phyloP scores from a whole-genome alignment of 2,329 filamentous ascomycete genomes.

The Domatiomyces catenatus region DNA sequence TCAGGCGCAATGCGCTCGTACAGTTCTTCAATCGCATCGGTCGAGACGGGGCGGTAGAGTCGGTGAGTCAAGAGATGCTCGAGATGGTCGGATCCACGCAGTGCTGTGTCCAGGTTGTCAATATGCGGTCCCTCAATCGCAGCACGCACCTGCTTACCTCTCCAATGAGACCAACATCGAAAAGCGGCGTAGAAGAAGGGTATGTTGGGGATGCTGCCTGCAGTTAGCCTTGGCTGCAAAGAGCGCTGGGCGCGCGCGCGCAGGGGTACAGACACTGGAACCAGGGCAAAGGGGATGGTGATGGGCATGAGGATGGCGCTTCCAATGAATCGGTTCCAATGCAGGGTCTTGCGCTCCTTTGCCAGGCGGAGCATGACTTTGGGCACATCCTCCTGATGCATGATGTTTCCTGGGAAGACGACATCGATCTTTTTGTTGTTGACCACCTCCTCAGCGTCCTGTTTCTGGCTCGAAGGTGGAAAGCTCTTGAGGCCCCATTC shows the following conservation, averaged over 20 bases:
- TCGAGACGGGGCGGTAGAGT: slow-evolving; percentile 51
- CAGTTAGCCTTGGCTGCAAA: slow-evolving; percentile 7
- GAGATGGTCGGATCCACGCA: slow-evolving; percentile 70
- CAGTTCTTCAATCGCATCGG: slow-evolving; percentile 54
- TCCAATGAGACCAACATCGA: slow-evolving; percentile 79
- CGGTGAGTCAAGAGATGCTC: slow-evolving; percentile 64
- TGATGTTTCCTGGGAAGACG: slow-evolving; percentile 56
- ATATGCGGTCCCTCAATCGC: slow-evolving; percentile 12
- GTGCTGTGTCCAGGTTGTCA: slow-evolving; percentile 32
- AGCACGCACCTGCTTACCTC: slow-evolving; percentile 30
- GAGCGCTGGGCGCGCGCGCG: slow-evolving; percentile 1
- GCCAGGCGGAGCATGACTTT: slow-evolving; percentile 55
- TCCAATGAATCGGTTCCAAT: slow-evolving; percentile 63
- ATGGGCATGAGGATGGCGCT: slow-evolving; percentile 72
- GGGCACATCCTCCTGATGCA: slow-evolving; percentile 48
- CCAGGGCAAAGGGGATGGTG: slow-evolving; percentile 61
- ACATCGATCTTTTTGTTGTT: slow-evolving; percentile 55
- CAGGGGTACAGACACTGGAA: slow-evolving; percentile 56
- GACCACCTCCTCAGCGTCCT: slow-evolving; percentile 47
- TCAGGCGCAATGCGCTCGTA: slow-evolving; percentile 40
- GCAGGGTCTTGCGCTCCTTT: slow-evolving; percentile 64
- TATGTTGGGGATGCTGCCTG: slow-evolving; percentile 64
- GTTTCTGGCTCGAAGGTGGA: slow-evolving; percentile 58
- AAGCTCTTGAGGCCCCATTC: slow-evolving; percentile 97
- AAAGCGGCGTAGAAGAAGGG: slow-evolving; percentile 95